Base-by-base conservation (phyloP, 257 asterid genomes). In the Scutellaria minor region DNA sequence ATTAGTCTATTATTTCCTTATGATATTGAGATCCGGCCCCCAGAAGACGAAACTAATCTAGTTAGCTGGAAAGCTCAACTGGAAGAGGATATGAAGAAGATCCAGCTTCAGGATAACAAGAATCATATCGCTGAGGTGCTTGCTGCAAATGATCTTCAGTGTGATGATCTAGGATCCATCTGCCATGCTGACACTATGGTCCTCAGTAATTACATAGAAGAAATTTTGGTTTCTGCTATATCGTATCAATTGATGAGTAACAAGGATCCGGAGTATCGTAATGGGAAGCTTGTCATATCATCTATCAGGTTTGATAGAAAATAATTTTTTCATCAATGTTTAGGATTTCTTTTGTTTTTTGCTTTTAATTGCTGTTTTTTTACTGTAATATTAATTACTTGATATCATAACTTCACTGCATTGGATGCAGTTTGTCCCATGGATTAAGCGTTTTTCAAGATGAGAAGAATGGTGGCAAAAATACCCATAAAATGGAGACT, bases 241-340 rank as follows among this genome's bases (percentile, higher is more conserved):
- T 90, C 96, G 1, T 82, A 78, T 76, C 98, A 92, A 72, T 78
- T 92, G 85, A 83, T 83, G 90, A 72, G 77, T 66, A 87, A 75
- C 64, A 84, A 85, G 64, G 85, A 90, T 73, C 95, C 92, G 3
- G 90, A 87, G 81, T 92, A 92, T 79, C 95, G 98, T 7, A 89
- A 90, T 71, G 97, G 98, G 71, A 92, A 92, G 91, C 98, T 92
- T 75, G 80, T 90, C 75, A 90, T 92, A 81, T 92, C 97, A 61
- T 85, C 98, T 42, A 79, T 70, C 61, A 92, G 97, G 98, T 92
- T 76, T n/a, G 52, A 66, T 74, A 66, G 45, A 46, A 69, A 66
- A 54, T 13, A 39, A 20, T 74, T 69, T 35, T 12, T 70, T 58
- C 50, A 59, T 27, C 42, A 13, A 22, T 45, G 61, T 62, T 53